Evolutionary conservation across 768 basidiomycete species (phyloP).

Genomic region (Mycena capillaripes): DNA sequence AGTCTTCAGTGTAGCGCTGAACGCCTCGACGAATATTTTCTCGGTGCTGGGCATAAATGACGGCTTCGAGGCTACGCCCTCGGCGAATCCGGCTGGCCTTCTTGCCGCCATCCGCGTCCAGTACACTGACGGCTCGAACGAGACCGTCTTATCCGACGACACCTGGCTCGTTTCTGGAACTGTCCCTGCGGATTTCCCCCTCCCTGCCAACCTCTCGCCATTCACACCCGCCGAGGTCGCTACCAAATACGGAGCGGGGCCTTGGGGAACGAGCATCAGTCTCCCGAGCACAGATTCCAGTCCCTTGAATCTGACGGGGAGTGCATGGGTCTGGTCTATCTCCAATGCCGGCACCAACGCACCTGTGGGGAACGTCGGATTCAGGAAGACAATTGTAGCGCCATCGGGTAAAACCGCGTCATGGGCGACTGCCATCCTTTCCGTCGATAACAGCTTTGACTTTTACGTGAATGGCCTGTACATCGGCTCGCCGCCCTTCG

Average conservation of each 20-base stretch:
- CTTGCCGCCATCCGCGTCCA: slow-evolving; percentile 21
- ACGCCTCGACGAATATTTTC: slow-evolving; percentile 26
- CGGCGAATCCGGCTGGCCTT: slow-evolving; percentile 27
- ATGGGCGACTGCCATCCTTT: slow-evolving; percentile 14
- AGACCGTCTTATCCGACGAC: slow-evolving; percentile 22
- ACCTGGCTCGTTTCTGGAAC: slow-evolving; percentile 23
- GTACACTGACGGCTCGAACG: slow-evolving; percentile 25
- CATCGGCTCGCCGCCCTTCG: slow-evolving; percentile 26
- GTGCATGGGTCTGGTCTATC: slow-evolving; percentile 30
- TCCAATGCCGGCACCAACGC: slow-evolving; percentile 2
- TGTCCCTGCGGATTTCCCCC: slow-evolving; percentile 27
- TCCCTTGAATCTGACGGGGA: slow-evolving; percentile 9
- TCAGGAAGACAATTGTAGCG: slow-evolving; percentile 20
- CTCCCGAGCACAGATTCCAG: not conserved
- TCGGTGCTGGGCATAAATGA: slow-evolving; percentile 17
- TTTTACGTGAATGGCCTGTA: slow-evolving; percentile 26
- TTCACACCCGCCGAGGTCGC: slow-evolving; percentile 22
- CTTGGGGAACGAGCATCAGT: slow-evolving; percentile 18
- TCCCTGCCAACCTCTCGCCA: slow-evolving; percentile 16
- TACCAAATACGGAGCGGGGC: slow-evolving; percentile 17
- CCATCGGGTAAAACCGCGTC: slow-evolving; percentile 3
- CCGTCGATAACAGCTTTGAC: slow-evolving; percentile 29
- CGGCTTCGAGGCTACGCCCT: not conserved
- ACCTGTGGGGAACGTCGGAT: slow-evolving; percentile 22
- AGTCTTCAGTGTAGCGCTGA: slow-evolving; percentile 17